A percentile compares a stretch with the other conserved stretches of the same genome.
These are phyloP conservation scores for Metschnikowia cubensis DNA, from an alignment of 805 yeast genomes.

Conservation along the genomic window DNA sequence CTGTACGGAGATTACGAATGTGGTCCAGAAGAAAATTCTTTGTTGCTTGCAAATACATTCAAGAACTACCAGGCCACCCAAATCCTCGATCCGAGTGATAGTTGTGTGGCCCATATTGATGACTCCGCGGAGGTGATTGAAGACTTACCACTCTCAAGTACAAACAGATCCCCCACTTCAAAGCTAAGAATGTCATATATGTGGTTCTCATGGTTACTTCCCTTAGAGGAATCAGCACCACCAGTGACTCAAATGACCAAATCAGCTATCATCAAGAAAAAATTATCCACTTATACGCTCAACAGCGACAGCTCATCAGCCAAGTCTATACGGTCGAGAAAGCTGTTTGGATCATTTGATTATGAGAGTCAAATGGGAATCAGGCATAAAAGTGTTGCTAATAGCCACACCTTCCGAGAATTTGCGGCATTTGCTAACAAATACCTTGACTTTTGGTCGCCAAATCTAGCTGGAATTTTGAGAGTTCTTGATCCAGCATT, in stretches of 20 bases:
- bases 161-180: background rate
- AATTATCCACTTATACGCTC: slow-evolving; percentile 20
- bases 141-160: background rate
- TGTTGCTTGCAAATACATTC: background rate
- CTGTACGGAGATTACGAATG: background rate
- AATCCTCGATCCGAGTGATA: background rate
- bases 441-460: slow-evolving; percentile 14
- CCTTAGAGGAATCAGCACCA: background rate
- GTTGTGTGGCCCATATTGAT: background rate
- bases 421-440: slow-evolving; percentile 20
- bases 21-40: background rate
- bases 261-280: slow-evolving; percentile 14
- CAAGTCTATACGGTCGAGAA: slow-evolving; percentile 5
- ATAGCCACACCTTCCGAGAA: slow-evolving; percentile 22
- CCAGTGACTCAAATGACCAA: background rate
- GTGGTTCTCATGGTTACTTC: slow-evolving; percentile 9
- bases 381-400: slow-evolving; percentile 11
- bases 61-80: background rate
- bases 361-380: slow-evolving; percentile 13
- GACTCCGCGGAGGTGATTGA: background rate
- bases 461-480: background rate
- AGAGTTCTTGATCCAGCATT: slow-evolving; percentile 16
- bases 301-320: slow-evolving; percentile 16
- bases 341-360: slow-evolving; percentile 16
- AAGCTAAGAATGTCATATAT: background rate